A percentile compares a stretch with the other conserved stretches of the same genome.
These are phyloP conservation scores for Lyophyllum shimeji DNA, from an alignment of 768 basidiomycete genomes.

Conservation along the genomic window DNA sequence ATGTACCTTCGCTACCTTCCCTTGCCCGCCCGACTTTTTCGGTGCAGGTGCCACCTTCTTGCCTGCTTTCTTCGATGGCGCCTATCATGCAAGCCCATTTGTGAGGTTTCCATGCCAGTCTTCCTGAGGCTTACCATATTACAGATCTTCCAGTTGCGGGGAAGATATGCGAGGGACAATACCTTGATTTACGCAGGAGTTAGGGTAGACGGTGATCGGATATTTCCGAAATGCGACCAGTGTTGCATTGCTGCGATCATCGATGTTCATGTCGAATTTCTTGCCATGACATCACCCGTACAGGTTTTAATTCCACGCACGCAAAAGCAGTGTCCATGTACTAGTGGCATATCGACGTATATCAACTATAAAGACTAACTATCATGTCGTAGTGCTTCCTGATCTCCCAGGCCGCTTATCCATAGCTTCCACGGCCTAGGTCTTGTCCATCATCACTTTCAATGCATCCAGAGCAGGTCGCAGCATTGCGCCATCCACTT, in stretches of 20 bases:
- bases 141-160: background rate
- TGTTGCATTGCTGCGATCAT: background rate
- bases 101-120: background rate
- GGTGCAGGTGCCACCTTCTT: slow-evolving; percentile 71
- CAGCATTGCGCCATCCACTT: slow-evolving; percentile 35
- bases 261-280: background rate
- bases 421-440: background rate
- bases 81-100: slow-evolving; percentile 40
- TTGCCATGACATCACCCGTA: background rate
- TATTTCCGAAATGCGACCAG: slow-evolving; percentile 2
- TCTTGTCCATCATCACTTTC: slow-evolving; percentile 30
- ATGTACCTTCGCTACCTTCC: slow-evolving; percentile 77
- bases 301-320: too few species aligned
- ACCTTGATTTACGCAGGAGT: background rate
- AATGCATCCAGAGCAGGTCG: slow-evolving; percentile 52
- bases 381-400: too few species aligned
- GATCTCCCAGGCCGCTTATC: too few species aligned
- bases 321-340: background rate
- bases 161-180: background rate
- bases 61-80: slow-evolving; percentile 86
- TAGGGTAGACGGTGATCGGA: slow-evolving; percentile 5
- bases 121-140: slow-evolving; percentile 15
- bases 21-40: slow-evolving; percentile 58
- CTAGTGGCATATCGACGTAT: too few species aligned
- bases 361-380: too few species aligned